Conservation (phyloP, 1,284 basidiomycete genomes). For the Boletus albobrunnescens region DNA sequence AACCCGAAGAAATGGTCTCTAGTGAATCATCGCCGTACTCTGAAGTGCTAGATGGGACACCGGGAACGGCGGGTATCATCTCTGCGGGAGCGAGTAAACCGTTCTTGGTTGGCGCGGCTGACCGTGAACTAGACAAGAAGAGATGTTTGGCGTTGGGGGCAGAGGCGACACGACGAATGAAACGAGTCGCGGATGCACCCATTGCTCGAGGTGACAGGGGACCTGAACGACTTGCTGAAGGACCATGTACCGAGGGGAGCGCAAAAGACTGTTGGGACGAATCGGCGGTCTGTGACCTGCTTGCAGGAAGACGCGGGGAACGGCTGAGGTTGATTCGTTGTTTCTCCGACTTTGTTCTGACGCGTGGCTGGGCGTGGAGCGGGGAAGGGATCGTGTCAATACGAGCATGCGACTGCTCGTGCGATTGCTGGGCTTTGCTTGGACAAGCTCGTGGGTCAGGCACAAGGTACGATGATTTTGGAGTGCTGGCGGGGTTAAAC, state of each 20-base stretch:
- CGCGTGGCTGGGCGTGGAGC: constrained; percentile 37
- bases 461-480: constrained; percentile 33
- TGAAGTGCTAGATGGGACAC: constrained; percentile 43
- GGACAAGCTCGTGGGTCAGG: constrained; percentile 33
- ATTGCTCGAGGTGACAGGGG: constrained; percentile 60
- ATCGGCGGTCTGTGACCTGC: constrained; percentile 33
- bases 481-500: constrained; percentile 42
- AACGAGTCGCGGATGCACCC: constrained; percentile 70
- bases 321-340: constrained; percentile 33
- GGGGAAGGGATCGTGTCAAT: constrained; percentile 34
- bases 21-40: constrained; percentile 64
- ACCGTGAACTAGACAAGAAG: constrained; percentile 58
- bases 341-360: constrained; percentile 58
- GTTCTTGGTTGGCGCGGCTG: constrained; percentile 60
- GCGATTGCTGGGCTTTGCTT: constrained; percentile 29
- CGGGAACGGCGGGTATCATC: constrained; percentile 48
- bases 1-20: constrained; percentile 69
- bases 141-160: constrained; percentile 94
- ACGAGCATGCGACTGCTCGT: constrained; percentile 28
- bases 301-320: constrained; percentile 20
- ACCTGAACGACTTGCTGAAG: constrained; percentile 33
- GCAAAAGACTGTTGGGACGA: constrained; percentile 38
- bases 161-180: constrained; percentile 91
- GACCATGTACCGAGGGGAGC: constrained; percentile 35
- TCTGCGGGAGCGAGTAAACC: constrained; percentile 72